Percentiles rank a stretch among this genome's conserved stretches.
Evolutionary conservation across 1,139 yeast species (phyloP).

Genomic region (Saccharomyces pastorianus): DNA sequence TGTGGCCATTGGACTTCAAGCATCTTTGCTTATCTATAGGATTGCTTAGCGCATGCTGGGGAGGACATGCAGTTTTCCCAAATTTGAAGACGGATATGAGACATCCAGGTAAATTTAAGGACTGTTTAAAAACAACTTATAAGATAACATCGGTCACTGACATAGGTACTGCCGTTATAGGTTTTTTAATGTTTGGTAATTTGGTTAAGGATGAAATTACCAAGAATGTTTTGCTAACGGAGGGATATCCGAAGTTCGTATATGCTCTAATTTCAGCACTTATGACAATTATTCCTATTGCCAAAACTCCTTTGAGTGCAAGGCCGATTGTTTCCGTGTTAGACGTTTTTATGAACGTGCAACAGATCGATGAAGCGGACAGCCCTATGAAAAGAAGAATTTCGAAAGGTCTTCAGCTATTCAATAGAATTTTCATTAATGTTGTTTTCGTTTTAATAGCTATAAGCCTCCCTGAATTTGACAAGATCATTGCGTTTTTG

Average conservation of each 20-base stretch:
- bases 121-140: slow-evolving; percentile 49
- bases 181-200: slow-evolving; percentile 82
- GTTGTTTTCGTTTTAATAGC: slow-evolving; percentile 44
- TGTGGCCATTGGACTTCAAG: slow-evolving; percentile 46
- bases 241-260: slow-evolving; percentile 66
- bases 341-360: slow-evolving; percentile 39
- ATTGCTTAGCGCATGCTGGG: slow-evolving; percentile 80
- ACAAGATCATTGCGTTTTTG: slow-evolving; percentile 70
- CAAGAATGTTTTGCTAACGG: slow-evolving; percentile 57
- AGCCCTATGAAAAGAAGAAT: slow-evolving; percentile 10
- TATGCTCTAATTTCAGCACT: slow-evolving; percentile 57
- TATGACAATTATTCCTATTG: slow-evolving; percentile 75
- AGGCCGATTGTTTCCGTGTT: slow-evolving; percentile 76
- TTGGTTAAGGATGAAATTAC: slow-evolving; percentile 76
- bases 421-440: slow-evolving; percentile 36
- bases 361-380: slow-evolving; percentile 21
- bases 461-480: slow-evolving; percentile 64
- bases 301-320: slow-evolving; percentile 81
- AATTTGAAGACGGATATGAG: slow-evolving; percentile 76
- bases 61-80: slow-evolving; percentile 84
- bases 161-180: slow-evolving; percentile 66
- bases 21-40: slow-evolving; percentile 59
- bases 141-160: slow-evolving; percentile 66
- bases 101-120: slow-evolving; percentile 50
- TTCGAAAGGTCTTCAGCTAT: slow-evolving; percentile 14